Percentiles rank a stretch among this genome's conserved stretches.
Conservation (phyloP, 108 stramenopile species). For the Cylindrotheca closterium region DNA sequence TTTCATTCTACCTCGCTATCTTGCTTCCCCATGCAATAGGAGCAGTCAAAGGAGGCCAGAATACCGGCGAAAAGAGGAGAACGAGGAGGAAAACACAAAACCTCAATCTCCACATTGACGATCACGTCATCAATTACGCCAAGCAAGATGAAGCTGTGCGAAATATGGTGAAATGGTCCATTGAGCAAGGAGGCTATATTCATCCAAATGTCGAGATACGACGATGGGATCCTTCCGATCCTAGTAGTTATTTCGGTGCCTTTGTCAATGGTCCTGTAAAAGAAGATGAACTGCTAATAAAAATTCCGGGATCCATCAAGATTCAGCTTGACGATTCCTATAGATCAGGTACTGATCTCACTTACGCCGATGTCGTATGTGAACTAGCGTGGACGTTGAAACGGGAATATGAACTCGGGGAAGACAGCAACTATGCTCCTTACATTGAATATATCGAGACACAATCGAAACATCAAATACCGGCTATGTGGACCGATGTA, state of each 20-base stretch:
- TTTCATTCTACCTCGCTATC: too few species aligned
- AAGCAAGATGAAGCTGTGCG: background rate
- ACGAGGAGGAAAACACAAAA: too few species aligned
- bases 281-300: background rate
- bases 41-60: too few species aligned
- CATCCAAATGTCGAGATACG: background rate
- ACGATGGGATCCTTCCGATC: background rate
- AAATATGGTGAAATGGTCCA: background rate
- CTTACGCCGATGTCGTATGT: background rate
- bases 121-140: background rate
- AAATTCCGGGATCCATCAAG: background rate
- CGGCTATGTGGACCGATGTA: conserved; percentile 41
- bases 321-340: background rate
- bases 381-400: background rate
- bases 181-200: background rate
- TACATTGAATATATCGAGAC: conserved; percentile 52
- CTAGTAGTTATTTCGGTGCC: background rate
- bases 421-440: conserved; percentile 35
- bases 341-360: background rate
- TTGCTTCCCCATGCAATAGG: too few species aligned
- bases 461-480: conserved; percentile 36
- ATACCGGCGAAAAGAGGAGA: too few species aligned
- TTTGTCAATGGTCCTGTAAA: background rate
- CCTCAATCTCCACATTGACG: too few species aligned
- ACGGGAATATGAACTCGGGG: conserved; percentile 24